phyloP scores from a whole-genome alignment of 208 protist genomes.

The Herpetomonas tarakana region DNA sequence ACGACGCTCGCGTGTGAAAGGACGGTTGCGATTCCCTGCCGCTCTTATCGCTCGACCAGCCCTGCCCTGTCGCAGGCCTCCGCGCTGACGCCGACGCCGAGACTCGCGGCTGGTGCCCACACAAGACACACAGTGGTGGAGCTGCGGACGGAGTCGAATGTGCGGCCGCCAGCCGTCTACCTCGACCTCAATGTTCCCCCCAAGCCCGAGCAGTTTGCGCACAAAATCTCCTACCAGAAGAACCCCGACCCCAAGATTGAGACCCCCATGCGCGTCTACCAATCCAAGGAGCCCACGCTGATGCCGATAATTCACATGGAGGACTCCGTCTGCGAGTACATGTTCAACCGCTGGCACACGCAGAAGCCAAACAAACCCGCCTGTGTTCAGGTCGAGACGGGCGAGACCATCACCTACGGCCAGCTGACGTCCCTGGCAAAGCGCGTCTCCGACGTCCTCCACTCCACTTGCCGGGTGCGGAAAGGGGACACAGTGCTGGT shows the following conservation, averaged over 20 bases:
- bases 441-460: constrained; percentile 24
- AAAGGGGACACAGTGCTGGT: constrained; percentile 37
- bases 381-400: constrained; percentile 29
- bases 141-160: neutral
- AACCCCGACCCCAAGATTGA: neutral
- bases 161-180: neutral
- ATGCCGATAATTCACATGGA: constrained; percentile 17
- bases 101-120: neutral
- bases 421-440: constrained; percentile 24
- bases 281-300: constrained; percentile 22
- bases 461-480: constrained; percentile 33
- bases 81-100: too few species aligned
- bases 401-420: constrained; percentile 19
- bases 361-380: constrained; percentile 19
- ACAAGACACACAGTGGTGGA: neutral
- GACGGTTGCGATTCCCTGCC: too few species aligned
- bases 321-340: constrained; percentile 21
- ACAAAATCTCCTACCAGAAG: constrained; percentile 7
- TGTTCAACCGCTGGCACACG: constrained; percentile 22
- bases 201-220: constrained; percentile 1
- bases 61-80: too few species aligned
- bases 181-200: neutral
- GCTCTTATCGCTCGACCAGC: too few species aligned
- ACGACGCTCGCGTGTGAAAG: too few species aligned
- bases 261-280: constrained; percentile 25